Evolutionary conservation across 768 basidiomycete species (phyloP), one percentile per base, ranked within the genome.

Genomic region (Mrakia frigida): DNA sequence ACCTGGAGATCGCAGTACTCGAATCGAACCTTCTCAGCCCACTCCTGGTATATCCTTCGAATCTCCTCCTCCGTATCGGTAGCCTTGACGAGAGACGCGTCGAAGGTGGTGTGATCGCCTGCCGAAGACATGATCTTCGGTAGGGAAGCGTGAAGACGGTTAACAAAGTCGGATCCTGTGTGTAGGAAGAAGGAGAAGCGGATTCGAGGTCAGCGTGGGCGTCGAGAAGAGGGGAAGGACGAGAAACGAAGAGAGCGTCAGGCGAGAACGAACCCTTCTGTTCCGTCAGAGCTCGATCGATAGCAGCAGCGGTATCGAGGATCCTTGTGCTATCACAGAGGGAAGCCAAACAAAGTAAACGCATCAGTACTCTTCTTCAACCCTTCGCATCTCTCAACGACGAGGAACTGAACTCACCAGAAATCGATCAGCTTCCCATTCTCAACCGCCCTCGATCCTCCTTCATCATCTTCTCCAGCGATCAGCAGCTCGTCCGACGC

Each of bases 241-340:
- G 23, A 28, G 52, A 11, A 3, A 43, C 10, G 43, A 50, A 18
- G 14, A 50, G 18, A 21, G 46, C 14, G 46, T 18, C 2, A 21
- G 46, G 1, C 25, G 56, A 56, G 23, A 18, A 56, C 73, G 43
- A 88, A 59, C 94, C 94, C 84, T 98, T 98, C 52, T 91, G 93
- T 79, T 96, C 92, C 73, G 88, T 87, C 76, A 98, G 85, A 21
- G 93, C 92, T 41, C 90, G 87, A 83, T 98, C 95, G 81, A 98
- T 96, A 7, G 90, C 91, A 75, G 87, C 87, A 10, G 92, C 91
- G 13, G 93, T 94, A 46, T 88, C 84, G 60, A 95, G 86, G 81
- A 98, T 94, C 65, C 92, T 90, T 72, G 89, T 87, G 84, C 84
- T 85, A 73, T 16, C 39, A 5, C 18, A n/a, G 23, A 41, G 16